These are phyloP conservation scores for Phialophora chinensis DNA, from an alignment of 2,329 filamentous ascomycete genomes.

Conservation along the genomic window DNA sequence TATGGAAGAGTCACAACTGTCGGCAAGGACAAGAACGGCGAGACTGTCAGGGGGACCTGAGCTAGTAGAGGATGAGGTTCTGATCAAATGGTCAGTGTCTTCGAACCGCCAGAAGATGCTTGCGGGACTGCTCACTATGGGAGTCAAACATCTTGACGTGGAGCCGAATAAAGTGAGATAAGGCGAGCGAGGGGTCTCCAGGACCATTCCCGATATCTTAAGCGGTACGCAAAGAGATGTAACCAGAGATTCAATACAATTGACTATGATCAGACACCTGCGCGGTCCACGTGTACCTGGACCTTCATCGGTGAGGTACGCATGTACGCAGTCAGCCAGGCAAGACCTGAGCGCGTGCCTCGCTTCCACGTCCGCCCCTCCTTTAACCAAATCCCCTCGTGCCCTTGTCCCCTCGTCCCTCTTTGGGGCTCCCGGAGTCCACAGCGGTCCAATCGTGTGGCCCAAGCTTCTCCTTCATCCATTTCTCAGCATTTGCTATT, in stretches of 20 bases:
- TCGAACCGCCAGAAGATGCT: neutral
- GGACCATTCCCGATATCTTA: neutral
- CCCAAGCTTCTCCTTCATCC: constrained; percentile 7
- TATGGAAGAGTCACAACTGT: constrained; percentile 91
- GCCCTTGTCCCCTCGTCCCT: neutral
- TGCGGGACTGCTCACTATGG: constrained; percentile 45
- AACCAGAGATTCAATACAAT: neutral
- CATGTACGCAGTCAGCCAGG: neutral
- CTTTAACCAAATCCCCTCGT: neutral
- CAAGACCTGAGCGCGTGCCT: constrained; percentile 26
- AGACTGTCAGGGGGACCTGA: constrained; percentile 91
- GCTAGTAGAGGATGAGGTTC: constrained; percentile 85
- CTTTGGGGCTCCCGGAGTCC: constrained; percentile 1
- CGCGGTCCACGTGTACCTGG: constrained; percentile 1
- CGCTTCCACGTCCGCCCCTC: constrained; percentile 19
- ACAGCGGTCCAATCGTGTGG: constrained; percentile 1
- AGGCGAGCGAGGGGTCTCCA: neutral
- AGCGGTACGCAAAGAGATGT: neutral
- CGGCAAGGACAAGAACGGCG: constrained; percentile 89
- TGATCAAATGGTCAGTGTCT: constrained; percentile 45
- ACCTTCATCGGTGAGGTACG: neutral
- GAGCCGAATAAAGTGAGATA: neutral
- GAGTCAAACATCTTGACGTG: constrained; percentile 51
- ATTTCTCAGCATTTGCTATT: constrained; percentile 12
- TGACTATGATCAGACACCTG: neutral